Conservation (phyloP, 495 filamentous ascomycete genomes). For the Bacidia rubella region DNA sequence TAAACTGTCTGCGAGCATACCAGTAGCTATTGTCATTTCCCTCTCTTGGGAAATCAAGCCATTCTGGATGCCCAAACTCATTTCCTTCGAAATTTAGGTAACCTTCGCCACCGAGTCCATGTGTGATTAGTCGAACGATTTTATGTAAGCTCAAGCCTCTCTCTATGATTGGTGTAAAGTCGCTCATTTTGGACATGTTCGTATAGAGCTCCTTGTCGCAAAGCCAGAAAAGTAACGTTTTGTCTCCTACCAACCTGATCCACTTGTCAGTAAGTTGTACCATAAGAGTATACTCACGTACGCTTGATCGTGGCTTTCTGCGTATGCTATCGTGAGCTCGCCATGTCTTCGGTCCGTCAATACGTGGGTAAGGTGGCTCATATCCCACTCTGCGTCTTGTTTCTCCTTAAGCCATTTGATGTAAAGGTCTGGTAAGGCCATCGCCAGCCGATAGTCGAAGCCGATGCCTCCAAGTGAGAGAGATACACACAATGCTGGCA, state of each 20-base stretch:
- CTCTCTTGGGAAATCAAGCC: constrained; percentile 93
- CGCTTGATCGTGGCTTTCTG: constrained; percentile 97
- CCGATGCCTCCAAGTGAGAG: constrained; percentile 80
- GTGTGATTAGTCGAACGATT: constrained; percentile 89
- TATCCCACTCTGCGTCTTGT: constrained; percentile 85
- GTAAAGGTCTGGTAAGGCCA: constrained; percentile 98
- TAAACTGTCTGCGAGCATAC: constrained; percentile 91
- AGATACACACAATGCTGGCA: constrained; percentile 85
- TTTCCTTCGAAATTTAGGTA: constrained; percentile 99
- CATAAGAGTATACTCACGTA: constrained; percentile 36
- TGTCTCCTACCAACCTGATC: constrained; percentile 83
- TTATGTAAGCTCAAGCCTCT: constrained; percentile 89
- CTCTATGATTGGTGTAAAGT: constrained; percentile 79
- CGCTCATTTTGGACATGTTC: constrained; percentile 78
- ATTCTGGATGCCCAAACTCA: constrained; percentile 97
- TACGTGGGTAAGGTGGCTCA: constrained; percentile 69
- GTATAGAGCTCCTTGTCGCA: constrained; percentile 97
- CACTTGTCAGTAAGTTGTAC: constrained; percentile 21
- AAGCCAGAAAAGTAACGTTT: constrained; percentile 92
- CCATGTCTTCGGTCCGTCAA: constrained; percentile 87
- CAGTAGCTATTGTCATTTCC: constrained; percentile 94
- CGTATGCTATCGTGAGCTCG: constrained; percentile 97
- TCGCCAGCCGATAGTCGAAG: constrained; percentile 94
- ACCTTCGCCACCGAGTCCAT: constrained; percentile 88
- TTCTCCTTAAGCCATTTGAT: constrained; percentile 97